Base-by-base conservation (phyloP, 2,329 filamentous ascomycete species). In the Colletotrichum aenigma region DNA sequence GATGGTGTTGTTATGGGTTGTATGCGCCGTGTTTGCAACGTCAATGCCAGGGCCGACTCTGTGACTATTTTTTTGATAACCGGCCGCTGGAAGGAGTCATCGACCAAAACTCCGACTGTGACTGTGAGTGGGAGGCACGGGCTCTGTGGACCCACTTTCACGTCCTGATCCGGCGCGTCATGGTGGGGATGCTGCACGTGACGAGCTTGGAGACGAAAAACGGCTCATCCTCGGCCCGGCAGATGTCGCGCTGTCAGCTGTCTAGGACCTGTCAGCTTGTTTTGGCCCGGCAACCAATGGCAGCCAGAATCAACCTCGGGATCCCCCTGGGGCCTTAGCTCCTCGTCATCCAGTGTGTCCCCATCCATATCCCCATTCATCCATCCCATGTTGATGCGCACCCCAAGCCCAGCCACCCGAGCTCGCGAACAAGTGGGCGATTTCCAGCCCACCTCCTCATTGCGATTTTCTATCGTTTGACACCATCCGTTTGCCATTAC, bases 281-380 rank as follows among this genome's bases (percentile, higher is more conserved):
- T 75, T 70, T 77, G 71, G 38, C 77, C 74, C 52, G 73, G 67
- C 77, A 78, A 79, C 78, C 78, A 76, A 78, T 78, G 68, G 69
- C 38, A 72, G 71, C 56, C 77, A 75, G 55, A 28, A 73, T 66
- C 52, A 71, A 74, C 77, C 77, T 78, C 77, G 77, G 77, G 75
- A 77, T 60, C 68, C 58, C 56, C 75, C 66, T 55, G 48, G 75
- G 76, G 56, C 36, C 66, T 24, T 69, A 71, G 62, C 68, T 71
- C 67, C 66, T 68, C 28, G 56, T 71, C 68, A 68, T 71, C 10
- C 43, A 52, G 43, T 52, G n/a, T 21, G 43, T 52, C 64, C 64
- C 75, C 71, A 61, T 65, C 58, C 32, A n/a, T n/a, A 32, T 32
- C 58, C 21, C 48, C 32, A 52, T 52, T 52, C 43, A 52, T 52